These are phyloP conservation scores for Aspergillus bridgeri DNA, from an alignment of 495 filamentous ascomycete species.

Conservation along the genomic window DNA sequence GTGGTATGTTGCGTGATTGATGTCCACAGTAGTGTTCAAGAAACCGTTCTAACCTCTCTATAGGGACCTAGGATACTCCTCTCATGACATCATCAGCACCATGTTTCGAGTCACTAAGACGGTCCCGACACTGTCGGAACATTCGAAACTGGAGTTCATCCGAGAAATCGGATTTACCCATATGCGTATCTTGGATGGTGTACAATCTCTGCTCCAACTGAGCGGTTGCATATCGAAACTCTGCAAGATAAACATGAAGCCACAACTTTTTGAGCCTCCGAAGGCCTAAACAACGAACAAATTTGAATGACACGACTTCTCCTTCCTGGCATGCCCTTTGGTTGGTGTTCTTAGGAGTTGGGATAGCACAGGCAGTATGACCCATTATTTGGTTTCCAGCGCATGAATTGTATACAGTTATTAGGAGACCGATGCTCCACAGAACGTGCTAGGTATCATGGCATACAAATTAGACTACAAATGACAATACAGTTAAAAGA, in stretches of 20 bases:
- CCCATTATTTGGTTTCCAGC: not conserved
- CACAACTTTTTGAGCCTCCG: slow-evolving; percentile 68
- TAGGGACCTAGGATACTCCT: slow-evolving; percentile 82
- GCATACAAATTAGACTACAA: not conserved
- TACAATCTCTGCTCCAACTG: slow-evolving; percentile 90
- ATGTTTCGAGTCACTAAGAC: slow-evolving; percentile 99
- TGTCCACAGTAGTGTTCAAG: not conserved
- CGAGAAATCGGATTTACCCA: slow-evolving; percentile 98
- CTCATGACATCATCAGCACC: slow-evolving; percentile 95
- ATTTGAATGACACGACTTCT: not conserved
- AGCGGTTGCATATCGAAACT: slow-evolving; percentile 87
- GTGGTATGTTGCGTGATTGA: slow-evolving; percentile 52
- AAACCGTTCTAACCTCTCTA: slow-evolving; percentile 13
- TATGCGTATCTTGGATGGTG: slow-evolving; percentile 96
- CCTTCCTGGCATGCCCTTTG: slow-evolving; percentile 9
- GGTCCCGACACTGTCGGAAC: slow-evolving; percentile 82
- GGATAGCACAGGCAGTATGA: slow-evolving; percentile 1
- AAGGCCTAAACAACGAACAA: slow-evolving; percentile 25
- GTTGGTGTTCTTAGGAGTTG: slow-evolving; percentile 16
- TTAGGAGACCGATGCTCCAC: too few species aligned
- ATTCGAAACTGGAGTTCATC: slow-evolving; percentile 92
- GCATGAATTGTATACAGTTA: not conserved
- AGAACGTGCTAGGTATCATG: not conserved
- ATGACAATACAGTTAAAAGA: not conserved
- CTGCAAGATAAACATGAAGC: slow-evolving; percentile 93